phyloP scores from a whole-genome alignment of 345 rosid genomes.

The Clausena lansium region DNA sequence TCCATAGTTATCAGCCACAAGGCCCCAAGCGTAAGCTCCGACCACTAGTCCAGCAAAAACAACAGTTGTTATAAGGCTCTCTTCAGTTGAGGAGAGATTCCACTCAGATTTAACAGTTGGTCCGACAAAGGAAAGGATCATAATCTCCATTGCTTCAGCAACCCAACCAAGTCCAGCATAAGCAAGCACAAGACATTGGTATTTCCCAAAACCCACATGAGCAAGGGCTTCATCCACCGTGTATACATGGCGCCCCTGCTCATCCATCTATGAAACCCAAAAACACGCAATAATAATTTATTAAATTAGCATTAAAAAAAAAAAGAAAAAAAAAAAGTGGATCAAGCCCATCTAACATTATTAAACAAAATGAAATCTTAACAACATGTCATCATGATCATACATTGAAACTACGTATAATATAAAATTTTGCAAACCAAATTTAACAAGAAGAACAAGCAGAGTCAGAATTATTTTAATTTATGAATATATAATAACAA shows the following conservation, averaged over 20 bases:
- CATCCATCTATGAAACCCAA: slow-evolving; percentile 21
- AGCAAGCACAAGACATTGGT: slow-evolving; percentile 35
- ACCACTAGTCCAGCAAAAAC: slow-evolving; percentile 47
- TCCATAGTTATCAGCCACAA: slow-evolving; percentile 40
- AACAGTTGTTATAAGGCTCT: slow-evolving; percentile 35
- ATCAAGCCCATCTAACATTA: too few relatives aligned
- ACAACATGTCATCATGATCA: too few relatives aligned
- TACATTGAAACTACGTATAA: too few relatives aligned
- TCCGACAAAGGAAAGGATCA: slow-evolving; percentile 55
- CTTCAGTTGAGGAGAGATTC: slow-evolving; percentile 38
- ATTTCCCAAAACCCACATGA: slow-evolving; percentile 40
- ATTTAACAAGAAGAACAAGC: too few relatives aligned
- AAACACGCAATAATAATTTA: neutral
- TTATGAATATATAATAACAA: too few relatives aligned
- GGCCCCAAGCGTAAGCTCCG: slow-evolving; percentile 57
- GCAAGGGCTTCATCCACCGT: slow-evolving; percentile 42
- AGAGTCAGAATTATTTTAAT: too few relatives aligned
- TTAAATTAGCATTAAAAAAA: too few relatives aligned
- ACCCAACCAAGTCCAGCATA: slow-evolving; percentile 48
- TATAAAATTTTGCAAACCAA: too few relatives aligned
- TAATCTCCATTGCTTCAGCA: slow-evolving; percentile 51
- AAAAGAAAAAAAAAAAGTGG: too few relatives aligned
- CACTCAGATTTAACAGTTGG: slow-evolving; percentile 38
- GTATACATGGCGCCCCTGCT: slow-evolving; percentile 16
- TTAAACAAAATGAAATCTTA: too few relatives aligned